Conservation (phyloP, 2,329 filamentous ascomycete species). For the Stagonosporopsis tanaceti region DNA sequence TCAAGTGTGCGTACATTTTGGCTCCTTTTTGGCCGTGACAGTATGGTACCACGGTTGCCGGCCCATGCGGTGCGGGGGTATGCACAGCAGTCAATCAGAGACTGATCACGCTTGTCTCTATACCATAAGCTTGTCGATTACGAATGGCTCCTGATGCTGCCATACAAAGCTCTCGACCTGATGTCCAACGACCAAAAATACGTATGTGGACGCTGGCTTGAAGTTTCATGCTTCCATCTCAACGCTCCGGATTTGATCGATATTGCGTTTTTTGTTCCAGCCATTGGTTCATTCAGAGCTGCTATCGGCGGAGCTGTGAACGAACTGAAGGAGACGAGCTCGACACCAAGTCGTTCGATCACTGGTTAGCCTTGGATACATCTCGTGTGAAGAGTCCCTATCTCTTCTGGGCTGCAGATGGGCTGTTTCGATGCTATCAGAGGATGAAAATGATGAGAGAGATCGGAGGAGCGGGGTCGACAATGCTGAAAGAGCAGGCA, state of each 20-base stretch:
- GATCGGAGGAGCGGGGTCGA: not conserved
- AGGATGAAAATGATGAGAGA: conserved; percentile 10
- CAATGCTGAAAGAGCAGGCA: not conserved
- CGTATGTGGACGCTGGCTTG: not conserved
- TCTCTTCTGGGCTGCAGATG: conserved; percentile 27
- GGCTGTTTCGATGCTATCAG: conserved; percentile 10
- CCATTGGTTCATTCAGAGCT: conserved; percentile 11
- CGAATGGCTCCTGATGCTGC: not conserved
- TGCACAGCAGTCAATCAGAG: conserved; percentile 14
- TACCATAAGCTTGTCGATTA: conserved; percentile 13
- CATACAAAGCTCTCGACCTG: conserved; percentile 6
- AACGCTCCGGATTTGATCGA: conserved; percentile 13
- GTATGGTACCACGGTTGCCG: conserved; percentile 7
- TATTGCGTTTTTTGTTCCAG: conserved; percentile 2
- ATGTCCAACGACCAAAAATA: not conserved
- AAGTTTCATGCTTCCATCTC: conserved; percentile 5
- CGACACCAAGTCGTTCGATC: conserved; percentile 5
- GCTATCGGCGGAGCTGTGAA: conserved; percentile 13
- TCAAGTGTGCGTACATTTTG: too few species aligned
- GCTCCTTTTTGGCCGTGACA: too few species aligned
- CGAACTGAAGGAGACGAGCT: conserved; percentile 13
- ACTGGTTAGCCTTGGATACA: conserved; percentile 9
- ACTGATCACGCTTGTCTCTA: not conserved
- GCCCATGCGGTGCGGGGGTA: conserved; percentile 7
- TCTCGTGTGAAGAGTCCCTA: conserved; percentile 19